Evolutionary conservation across 352 stramenopile species (phyloP).

Genomic region (Phytophthora gonapodyides): DNA sequence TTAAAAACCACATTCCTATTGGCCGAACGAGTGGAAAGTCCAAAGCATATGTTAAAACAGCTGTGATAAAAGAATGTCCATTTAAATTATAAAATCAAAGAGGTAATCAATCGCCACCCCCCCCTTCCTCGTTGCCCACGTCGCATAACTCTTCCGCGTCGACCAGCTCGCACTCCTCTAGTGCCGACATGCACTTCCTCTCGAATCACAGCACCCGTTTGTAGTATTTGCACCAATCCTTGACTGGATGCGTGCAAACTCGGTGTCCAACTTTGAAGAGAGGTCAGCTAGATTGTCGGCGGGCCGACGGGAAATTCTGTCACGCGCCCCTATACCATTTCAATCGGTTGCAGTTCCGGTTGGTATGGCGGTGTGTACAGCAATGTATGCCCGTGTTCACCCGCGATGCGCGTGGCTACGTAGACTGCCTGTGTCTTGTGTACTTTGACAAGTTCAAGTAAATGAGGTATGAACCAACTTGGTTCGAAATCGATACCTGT

Average conservation of each 20-base stretch:
- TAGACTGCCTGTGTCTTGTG: neutral
- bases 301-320: slow-evolving; percentile 4
- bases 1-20: neutral
- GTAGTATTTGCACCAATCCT: slow-evolving; percentile 14
- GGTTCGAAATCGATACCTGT: neutral
- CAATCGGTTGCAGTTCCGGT: slow-evolving; percentile 8
- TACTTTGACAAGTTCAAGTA: neutral
- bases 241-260: slow-evolving; percentile 4
- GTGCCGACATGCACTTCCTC: neutral
- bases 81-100: neutral
- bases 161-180: slow-evolving; percentile 9
- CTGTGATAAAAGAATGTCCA: neutral
- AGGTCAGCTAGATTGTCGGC: slow-evolving; percentile 9
- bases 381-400: neutral
- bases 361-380: slow-evolving; percentile 3
- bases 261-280: neutral
- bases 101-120: neutral
- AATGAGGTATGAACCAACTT: neutral
- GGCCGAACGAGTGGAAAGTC: neutral
- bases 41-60: no score
- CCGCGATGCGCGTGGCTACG: neutral
- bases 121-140: neutral
- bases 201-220: slow-evolving; percentile 1
- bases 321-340: slow-evolving; percentile 12
- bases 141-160: neutral